A percentile compares a stretch with the other conserved stretches of the same genome.
These are phyloP conservation scores for Epichloe coenophiala DNA, from an alignment of 2,329 filamentous ascomycete species.

Conservation along the genomic window DNA sequence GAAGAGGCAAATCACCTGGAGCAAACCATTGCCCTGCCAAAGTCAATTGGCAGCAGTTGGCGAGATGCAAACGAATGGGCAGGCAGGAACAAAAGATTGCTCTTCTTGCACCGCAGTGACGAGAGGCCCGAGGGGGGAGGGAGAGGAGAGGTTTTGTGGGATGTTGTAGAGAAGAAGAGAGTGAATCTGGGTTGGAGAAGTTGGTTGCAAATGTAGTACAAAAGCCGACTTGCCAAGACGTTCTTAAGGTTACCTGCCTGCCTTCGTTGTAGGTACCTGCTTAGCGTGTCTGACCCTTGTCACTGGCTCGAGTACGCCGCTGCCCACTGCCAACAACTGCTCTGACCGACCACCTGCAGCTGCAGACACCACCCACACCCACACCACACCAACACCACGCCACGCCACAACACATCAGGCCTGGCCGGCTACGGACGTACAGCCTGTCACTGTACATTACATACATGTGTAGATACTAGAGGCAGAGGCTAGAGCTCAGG, in stretches of 20 bases:
- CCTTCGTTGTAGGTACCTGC: no score
- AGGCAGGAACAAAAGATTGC: constrained; percentile 1
- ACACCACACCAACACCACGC: no score
- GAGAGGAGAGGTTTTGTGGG: neutral
- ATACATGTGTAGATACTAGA: no score
- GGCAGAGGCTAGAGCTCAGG: no score
- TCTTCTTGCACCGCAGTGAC: neutral
- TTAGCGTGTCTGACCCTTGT: no score
- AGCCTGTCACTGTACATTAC: no score
- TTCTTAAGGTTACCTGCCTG: neutral
- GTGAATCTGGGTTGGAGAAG: neutral
- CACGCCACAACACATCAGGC: neutral
- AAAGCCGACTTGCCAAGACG: neutral
- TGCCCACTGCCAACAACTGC: no score
- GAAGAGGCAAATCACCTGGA: constrained; percentile 19
- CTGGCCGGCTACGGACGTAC: no score
- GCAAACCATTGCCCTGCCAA: constrained; percentile 24
- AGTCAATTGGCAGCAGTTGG: constrained; percentile 20
- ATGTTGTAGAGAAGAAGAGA: constrained; percentile 1
- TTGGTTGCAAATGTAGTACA: neutral
- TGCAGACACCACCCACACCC: neutral
- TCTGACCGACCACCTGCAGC: neutral
- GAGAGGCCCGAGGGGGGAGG: neutral
- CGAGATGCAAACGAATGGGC: constrained; percentile 4
- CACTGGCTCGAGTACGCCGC: no score